Percentiles rank a stretch among this genome's conserved stretches.
These are phyloP conservation scores for Ogataea thermomethanolica DNA, from an alignment of 805 yeast genomes.

Conservation along the genomic window DNA sequence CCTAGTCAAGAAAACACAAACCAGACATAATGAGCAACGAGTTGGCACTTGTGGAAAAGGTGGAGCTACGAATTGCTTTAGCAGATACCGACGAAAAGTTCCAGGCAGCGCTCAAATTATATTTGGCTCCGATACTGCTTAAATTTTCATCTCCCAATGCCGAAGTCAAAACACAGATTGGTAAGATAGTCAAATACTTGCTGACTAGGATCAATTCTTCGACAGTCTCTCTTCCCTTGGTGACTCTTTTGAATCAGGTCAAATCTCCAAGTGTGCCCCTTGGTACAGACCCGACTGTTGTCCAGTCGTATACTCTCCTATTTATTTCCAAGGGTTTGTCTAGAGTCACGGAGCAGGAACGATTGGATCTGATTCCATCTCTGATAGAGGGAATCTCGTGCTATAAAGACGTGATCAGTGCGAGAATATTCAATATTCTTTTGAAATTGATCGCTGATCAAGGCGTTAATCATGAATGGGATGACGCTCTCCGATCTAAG, in stretches of 20 bases:
- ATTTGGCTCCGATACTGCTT: slow-evolving; percentile 72
- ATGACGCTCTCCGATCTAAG: slow-evolving; percentile 33
- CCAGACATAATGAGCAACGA: slow-evolving; percentile 38
- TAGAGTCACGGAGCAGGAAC: slow-evolving; percentile 40
- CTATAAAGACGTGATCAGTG: slow-evolving; percentile 31
- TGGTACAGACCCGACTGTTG: slow-evolving; percentile 45
- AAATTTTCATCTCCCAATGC: slow-evolving; percentile 71
- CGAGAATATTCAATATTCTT: slow-evolving; percentile 61
- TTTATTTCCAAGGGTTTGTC: slow-evolving; percentile 68
- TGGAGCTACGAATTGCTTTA: slow-evolving; percentile 76
- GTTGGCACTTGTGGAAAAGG: slow-evolving; percentile 62
- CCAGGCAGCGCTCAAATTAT: slow-evolving; percentile 54
- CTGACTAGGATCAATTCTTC: slow-evolving; percentile 63
- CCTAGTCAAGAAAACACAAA: background rate
- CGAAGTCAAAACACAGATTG: slow-evolving; percentile 62
- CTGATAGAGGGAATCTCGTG: slow-evolving; percentile 45
- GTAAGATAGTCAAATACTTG: slow-evolving; percentile 59
- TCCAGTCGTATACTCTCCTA: slow-evolving; percentile 58
- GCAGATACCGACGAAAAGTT: slow-evolving; percentile 67
- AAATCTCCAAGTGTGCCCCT: slow-evolving; percentile 46
- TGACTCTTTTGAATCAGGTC: slow-evolving; percentile 61
- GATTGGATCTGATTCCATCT: slow-evolving; percentile 42
- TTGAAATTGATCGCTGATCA: slow-evolving; percentile 50
- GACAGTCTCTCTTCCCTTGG: slow-evolving; percentile 58
- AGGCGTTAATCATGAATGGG: slow-evolving; percentile 44